Evolutionary conservation across 2,329 filamentous ascomycete genomes (phyloP).

Genomic region (Cladosporium sp.): DNA sequence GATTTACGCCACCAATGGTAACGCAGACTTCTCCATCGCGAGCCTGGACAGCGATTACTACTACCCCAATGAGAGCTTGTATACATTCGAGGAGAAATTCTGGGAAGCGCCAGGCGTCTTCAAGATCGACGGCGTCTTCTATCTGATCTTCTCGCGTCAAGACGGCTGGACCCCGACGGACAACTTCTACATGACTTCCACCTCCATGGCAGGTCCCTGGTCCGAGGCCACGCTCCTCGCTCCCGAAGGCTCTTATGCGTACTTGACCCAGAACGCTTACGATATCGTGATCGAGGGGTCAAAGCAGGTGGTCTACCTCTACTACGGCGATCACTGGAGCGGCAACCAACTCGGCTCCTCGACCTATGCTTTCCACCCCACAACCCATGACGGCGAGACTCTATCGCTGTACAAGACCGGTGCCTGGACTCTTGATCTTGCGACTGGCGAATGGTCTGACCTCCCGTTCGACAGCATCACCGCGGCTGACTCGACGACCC

Average conservation of each 20-base stretch:
- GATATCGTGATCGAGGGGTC: slow-evolving; percentile 44
- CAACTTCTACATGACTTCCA: slow-evolving; percentile 57
- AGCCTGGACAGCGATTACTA: slow-evolving; percentile 22
- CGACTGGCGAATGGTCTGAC: slow-evolving; percentile 19
- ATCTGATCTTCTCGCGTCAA: slow-evolving; percentile 53
- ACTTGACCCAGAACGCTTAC: slow-evolving; percentile 55
- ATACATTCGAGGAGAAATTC: slow-evolving; percentile 20
- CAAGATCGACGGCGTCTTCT: slow-evolving; percentile 56
- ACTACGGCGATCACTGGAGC: slow-evolving; percentile 63
- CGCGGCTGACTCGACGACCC: slow-evolving; percentile 17
- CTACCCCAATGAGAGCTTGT: slow-evolving; percentile 17
- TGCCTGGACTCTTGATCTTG: slow-evolving; percentile 22
- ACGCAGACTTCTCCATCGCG: slow-evolving; percentile 23
- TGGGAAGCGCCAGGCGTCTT: slow-evolving; percentile 57
- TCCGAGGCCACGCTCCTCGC: slow-evolving; percentile 55
- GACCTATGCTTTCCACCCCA: slow-evolving; percentile 23
- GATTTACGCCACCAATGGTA: slow-evolving; percentile 42
- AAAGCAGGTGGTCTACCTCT: slow-evolving; percentile 40
- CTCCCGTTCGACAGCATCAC: slow-evolving; percentile 18
- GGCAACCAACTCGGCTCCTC: slow-evolving; percentile 45
- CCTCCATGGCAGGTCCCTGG: slow-evolving; percentile 55
- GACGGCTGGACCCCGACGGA: slow-evolving; percentile 54
- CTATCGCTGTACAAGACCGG: slow-evolving; percentile 20
- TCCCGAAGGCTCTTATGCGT: slow-evolving; percentile 52
- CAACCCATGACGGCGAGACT: slow-evolving; percentile 16